phyloP scores from a whole-genome alignment of 306 rosid species.

The Albizia julibrissin region DNA sequence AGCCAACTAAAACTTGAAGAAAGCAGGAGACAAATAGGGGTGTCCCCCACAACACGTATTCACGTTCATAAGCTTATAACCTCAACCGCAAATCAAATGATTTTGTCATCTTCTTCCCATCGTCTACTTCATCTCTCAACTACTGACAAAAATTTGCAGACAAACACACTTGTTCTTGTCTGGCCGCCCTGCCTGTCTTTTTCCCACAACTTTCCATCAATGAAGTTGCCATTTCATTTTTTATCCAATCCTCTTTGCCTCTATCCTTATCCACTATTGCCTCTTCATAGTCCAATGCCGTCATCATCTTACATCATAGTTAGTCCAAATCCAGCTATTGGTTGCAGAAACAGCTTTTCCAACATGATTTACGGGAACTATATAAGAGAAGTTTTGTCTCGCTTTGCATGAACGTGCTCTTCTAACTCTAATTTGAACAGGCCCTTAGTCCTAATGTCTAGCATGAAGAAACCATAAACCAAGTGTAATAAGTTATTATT shows the following conservation, averaged over 20 bases:
- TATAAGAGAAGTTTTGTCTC: too few relatives aligned
- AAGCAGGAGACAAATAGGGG: background rate
- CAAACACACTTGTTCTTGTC: constrained; percentile 16
- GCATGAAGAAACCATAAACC: background rate
- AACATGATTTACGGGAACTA: too few relatives aligned
- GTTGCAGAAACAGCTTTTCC: too few relatives aligned
- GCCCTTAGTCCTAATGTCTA: background rate
- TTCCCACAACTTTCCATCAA: constrained; percentile 39
- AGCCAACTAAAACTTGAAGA: background rate
- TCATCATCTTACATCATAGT: background rate
- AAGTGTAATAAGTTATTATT: background rate
- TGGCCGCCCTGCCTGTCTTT: constrained; percentile 42
- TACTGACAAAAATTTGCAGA: constrained; percentile 13
- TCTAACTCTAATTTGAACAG: too few relatives aligned
- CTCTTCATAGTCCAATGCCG: background rate
- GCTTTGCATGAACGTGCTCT: too few relatives aligned
- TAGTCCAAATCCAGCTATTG: background rate
- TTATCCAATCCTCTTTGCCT: constrained; percentile 38
- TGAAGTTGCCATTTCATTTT: constrained; percentile 47
- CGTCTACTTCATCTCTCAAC: background rate
- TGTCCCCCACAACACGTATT: background rate
- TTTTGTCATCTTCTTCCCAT: constrained; percentile 1
- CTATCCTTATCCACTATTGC: constrained; percentile 13
- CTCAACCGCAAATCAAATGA: constrained; percentile 27
- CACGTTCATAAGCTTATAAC: background rate